Base-by-base conservation (phyloP, 2,329 filamentous ascomycete species). In the Aspergillus latus region DNA sequence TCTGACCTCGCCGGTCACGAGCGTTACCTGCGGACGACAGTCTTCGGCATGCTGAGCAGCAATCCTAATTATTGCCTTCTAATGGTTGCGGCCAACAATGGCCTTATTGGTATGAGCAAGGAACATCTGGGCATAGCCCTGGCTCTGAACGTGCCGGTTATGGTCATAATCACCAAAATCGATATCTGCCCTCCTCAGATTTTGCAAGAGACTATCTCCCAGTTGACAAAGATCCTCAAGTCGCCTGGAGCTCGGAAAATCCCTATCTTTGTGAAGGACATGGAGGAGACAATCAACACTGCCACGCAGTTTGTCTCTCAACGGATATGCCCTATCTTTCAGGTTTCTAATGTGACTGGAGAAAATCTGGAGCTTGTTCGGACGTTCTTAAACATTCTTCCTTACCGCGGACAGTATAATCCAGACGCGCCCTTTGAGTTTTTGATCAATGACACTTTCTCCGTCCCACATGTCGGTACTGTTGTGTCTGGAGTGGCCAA, bases 51-150 rank as follows among this genome's bases (percentile, higher is more conserved):
- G 64, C 78, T 99, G 26, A 96, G 91, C 54, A 95, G 90, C 74
- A 95, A 92, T 77, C 94, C 94, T 0, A 96, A 97, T 69, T 99
- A 97, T 78, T 97, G 94, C 71, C 77, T 99, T 29, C 84, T 99
- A 47, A 99, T 99, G 94, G 94, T 99, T 0, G 94, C 94, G 10
- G 94, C 94, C 15, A 99, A 99, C 68, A 97, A 99, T 69, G 94
- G 94, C 3, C 80, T 99, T 45, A 90, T 97, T 46, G 94, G 94
- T 16, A 99, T 97, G 94, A 96, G 90, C 75, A 96, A 95, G 80
- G 94, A 99, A 78, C 94, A 99, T 73, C 79, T 99, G 3, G 94
- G 94, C 13, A 96, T 99, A 62, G 93, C 94, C 0, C 79, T 97
- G 32, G 92, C 94, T 0, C 80, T 99, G 50, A 97, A 97, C 68